A percentile compares a stretch with the other conserved stretches of the same genome.
Conservation (phyloP, 139 green algal genomes). For the Mesotaenium endlicherianum region DNA sequence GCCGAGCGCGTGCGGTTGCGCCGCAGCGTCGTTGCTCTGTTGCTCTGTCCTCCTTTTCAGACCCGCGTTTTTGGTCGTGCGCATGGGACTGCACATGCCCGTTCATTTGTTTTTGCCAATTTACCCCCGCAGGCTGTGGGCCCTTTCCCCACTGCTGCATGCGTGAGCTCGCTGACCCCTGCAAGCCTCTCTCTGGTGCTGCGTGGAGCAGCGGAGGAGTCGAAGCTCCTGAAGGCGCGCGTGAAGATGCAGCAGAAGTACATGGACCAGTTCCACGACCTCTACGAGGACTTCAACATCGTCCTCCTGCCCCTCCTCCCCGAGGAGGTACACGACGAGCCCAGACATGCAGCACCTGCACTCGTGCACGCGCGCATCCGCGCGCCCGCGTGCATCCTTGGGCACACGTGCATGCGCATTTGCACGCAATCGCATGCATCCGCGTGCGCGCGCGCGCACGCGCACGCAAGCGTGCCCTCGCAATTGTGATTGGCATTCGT, state of each 20-base stretch:
- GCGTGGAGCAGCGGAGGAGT: conserved; percentile 36
- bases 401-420: neutral
- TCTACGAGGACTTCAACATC: conserved; percentile 87
- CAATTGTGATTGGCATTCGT: neutral
- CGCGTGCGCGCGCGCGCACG: neutral
- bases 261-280: conserved; percentile 78
- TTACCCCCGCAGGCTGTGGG: too few species aligned
- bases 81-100: too few species aligned
- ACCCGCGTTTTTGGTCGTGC: too few species aligned
- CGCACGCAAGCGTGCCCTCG: neutral
- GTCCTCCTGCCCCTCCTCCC: conserved; percentile 77
- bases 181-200: too few species aligned
- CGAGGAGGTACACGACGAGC: conserved; percentile 84
- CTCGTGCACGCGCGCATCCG: neutral
- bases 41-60: too few species aligned
- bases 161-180: too few species aligned
- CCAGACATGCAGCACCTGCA: too few species aligned
- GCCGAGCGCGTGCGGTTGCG: too few species aligned
- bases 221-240: conserved; percentile 74
- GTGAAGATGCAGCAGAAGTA: conserved; percentile 95
- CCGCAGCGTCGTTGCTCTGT: too few species aligned
- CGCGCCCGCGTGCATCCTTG: neutral
- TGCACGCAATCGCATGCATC: neutral
- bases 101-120: too few species aligned
- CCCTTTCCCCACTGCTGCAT: too few species aligned